Evolutionary conservation across 1,139 yeast species (phyloP).

Genomic region (Yueomyces sp.): DNA sequence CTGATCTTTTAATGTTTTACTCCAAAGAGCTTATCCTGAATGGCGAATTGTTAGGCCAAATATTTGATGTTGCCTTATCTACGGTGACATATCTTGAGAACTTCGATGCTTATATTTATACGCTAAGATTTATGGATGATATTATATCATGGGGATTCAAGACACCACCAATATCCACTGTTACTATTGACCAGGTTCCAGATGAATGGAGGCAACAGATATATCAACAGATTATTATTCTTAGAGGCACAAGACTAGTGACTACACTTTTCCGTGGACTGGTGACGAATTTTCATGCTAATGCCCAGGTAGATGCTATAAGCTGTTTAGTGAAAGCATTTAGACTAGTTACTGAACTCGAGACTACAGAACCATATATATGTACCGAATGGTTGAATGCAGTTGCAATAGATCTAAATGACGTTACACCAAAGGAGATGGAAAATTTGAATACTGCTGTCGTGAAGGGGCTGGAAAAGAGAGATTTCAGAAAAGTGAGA

Average conservation of each 20-base stretch:
- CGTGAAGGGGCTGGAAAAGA: slow-evolving; percentile 48
- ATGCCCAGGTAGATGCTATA: slow-evolving; percentile 62
- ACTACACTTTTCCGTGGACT: slow-evolving; percentile 50
- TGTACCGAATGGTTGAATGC: slow-evolving; percentile 50
- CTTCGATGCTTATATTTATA: slow-evolving; percentile 56
- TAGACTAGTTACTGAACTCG: slow-evolving; percentile 32
- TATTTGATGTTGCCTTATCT: slow-evolving; percentile 45
- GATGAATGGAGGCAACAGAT: slow-evolving; percentile 39
- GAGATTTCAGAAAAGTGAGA: slow-evolving; percentile 65
- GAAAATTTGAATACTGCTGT: slow-evolving; percentile 45
- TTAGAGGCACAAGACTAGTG: slow-evolving; percentile 48
- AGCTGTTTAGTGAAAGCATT: slow-evolving; percentile 61
- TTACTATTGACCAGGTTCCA: slow-evolving; percentile 43
- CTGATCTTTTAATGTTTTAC: slow-evolving; percentile 67
- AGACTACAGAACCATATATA: slow-evolving; percentile 18
- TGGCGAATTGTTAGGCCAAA: slow-evolving; percentile 42
- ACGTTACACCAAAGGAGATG: slow-evolving; percentile 54
- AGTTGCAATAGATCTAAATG: slow-evolving; percentile 32
- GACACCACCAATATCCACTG: slow-evolving; percentile 60
- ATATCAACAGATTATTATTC: slow-evolving; percentile 27
- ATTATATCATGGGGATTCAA: slow-evolving; percentile 74
- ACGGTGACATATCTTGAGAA: slow-evolving; percentile 48
- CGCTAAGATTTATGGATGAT: slow-evolving; percentile 68
- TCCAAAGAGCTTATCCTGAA: slow-evolving; percentile 54
- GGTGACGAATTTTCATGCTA: slow-evolving; percentile 59